Evolutionary conservation across 495 filamentous ascomycete genomes (phyloP).

Genomic region (Mycothermus thermophilus): DNA sequence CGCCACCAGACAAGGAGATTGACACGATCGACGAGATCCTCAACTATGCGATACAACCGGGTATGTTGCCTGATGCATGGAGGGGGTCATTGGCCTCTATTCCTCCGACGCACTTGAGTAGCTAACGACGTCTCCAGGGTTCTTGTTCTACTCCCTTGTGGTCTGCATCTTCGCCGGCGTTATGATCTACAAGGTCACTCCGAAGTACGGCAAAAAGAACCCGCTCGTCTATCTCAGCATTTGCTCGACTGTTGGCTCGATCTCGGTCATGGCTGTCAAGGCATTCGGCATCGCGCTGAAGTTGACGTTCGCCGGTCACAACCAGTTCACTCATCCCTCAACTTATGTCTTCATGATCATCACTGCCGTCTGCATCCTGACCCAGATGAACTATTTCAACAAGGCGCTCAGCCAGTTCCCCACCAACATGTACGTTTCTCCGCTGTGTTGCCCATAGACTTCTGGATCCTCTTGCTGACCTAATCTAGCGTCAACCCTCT

Average conservation of each 20-base stretch:
- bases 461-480: conserved; percentile 16
- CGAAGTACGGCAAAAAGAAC: conserved; percentile 81
- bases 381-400: conserved; percentile 99
- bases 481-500: conserved; percentile 80
- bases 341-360: conserved; percentile 97
- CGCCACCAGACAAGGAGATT: conserved; percentile 84
- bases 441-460: conserved; percentile 11
- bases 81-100: not conserved
- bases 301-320: conserved; percentile 76
- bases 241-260: conserved; percentile 88
- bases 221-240: conserved; percentile 92
- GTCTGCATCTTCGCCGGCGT: conserved; percentile 68
- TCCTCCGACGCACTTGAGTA: not conserved
- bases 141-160: conserved; percentile 64
- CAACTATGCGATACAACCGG: conserved; percentile 73
- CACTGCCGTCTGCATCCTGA: conserved; percentile 81
- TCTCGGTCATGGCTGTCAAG: conserved; percentile 98
- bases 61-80: conserved; percentile 33
- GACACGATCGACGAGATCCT: conserved; percentile 78
- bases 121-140: conserved; percentile 45
- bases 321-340: conserved; percentile 84
- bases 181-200: conserved; percentile 93
- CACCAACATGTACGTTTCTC: conserved; percentile 63
- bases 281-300: conserved; percentile 95
- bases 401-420: conserved; percentile 95